A percentile compares a stretch with the other conserved stretches of the same genome.
These are phyloP conservation scores for Thelonectria discophora DNA, from an alignment of 2,329 filamentous ascomycete species.

Conservation along the genomic window DNA sequence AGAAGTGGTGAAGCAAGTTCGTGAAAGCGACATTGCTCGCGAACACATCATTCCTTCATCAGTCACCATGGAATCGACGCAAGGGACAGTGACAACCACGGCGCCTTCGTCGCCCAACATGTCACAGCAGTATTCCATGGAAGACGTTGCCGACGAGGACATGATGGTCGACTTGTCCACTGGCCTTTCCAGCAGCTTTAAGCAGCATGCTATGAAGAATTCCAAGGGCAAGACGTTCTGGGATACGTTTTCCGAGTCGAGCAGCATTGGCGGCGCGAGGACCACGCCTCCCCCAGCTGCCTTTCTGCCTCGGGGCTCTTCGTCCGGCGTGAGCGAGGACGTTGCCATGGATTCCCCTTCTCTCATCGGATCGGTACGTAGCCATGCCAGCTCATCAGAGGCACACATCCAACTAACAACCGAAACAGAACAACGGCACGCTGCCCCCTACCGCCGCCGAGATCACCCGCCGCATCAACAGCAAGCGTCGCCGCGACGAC, in stretches of 20 bases:
- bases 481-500: constrained; percentile 87
- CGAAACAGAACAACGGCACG: constrained; percentile 45
- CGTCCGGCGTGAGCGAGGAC: constrained; percentile 73
- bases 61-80: constrained; percentile 55
- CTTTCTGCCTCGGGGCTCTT: constrained; percentile 66
- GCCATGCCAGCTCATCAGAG: neutral
- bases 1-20: constrained; percentile 93
- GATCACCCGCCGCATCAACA: constrained; percentile 79
- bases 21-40: constrained; percentile 81
- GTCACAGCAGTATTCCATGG: constrained; percentile 69
- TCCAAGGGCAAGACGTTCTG: constrained; percentile 75
- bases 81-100: constrained; percentile 62
- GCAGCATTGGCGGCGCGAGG: constrained; percentile 58
- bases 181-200: constrained; percentile 72
- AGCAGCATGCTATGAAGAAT: constrained; percentile 76
- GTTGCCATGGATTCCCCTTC: constrained; percentile 76
- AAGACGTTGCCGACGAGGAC: constrained; percentile 76
- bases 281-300: constrained; percentile 74
- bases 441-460: constrained; percentile 74
- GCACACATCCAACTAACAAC: constrained; percentile 30
- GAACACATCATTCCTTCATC: constrained; percentile 53
- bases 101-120: constrained; percentile 75
- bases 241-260: constrained; percentile 79
- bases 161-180: constrained; percentile 66
- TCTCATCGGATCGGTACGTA: constrained; percentile 47